Conservation (phyloP, 768 basidiomycete species). For the Phanerochaete sordida region DNA sequence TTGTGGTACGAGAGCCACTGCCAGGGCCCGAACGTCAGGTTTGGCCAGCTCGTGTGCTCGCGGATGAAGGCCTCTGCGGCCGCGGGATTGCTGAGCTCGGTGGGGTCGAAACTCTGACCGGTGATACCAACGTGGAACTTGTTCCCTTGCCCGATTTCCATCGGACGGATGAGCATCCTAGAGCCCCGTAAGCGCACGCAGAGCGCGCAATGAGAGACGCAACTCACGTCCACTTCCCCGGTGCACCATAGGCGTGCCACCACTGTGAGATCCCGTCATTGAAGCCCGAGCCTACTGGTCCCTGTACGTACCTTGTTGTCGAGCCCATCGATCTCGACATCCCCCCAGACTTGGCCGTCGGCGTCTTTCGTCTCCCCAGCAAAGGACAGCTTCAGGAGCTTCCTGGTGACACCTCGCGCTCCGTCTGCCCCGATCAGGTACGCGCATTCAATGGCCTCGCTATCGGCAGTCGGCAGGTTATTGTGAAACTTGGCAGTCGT, state of each 20-base stretch:
- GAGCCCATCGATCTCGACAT: slow-evolving; percentile 3
- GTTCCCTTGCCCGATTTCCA: not conserved
- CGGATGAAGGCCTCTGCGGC: not conserved
- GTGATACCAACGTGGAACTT: not conserved
- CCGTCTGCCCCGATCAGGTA: slow-evolving; percentile 7
- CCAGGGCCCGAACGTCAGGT: not conserved
- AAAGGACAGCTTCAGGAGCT: slow-evolving; percentile 3
- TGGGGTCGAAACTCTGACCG: not conserved
- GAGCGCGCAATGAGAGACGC: not conserved
- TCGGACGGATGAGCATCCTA: not conserved
- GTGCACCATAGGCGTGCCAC: slow-evolving; percentile 4
- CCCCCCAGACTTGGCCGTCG: not conserved
- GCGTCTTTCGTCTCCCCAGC: slow-evolving; percentile 3
- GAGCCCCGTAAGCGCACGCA: not conserved
- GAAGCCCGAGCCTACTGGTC: not conserved
- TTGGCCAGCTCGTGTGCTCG: not conserved
- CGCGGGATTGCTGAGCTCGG: not conserved
- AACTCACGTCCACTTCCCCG: not conserved
- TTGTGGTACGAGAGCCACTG: slow-evolving; percentile 1
- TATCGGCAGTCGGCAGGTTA: not conserved
- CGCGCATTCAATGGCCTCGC: not conserved
- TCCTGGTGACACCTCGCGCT: slow-evolving; percentile 2
- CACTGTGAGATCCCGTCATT: not conserved
- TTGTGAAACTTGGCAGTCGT: not conserved
- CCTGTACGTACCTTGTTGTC: not conserved